phyloP scores from a whole-genome alignment of 441 rosid species.

The Mallotus japonicus region DNA sequence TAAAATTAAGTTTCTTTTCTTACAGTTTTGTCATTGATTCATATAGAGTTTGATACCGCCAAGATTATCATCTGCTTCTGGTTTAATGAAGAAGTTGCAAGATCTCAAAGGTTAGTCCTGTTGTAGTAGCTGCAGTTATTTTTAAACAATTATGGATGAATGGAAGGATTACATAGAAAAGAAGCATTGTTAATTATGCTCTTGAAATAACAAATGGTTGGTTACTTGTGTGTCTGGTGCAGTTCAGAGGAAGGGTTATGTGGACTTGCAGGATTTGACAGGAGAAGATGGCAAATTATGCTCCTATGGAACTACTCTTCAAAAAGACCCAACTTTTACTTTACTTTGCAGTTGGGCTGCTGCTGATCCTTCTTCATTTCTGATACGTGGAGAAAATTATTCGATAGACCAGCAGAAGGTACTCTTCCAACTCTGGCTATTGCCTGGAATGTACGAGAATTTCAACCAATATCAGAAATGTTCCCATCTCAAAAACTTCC shows the following conservation, averaged over 20 bases:
- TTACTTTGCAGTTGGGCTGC: conserved; percentile 67
- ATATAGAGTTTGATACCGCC: conserved; percentile 40
- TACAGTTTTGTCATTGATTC: conserved; percentile 10
- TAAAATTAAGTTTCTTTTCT: too few relatives aligned
- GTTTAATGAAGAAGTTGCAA: conserved; percentile 72
- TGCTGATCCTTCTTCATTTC: conserved; percentile 70
- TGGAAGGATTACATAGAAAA: too few relatives aligned
- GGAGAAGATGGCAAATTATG: conserved; percentile 34
- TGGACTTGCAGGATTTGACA: conserved; percentile 54
- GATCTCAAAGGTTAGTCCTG: conserved; percentile 58
- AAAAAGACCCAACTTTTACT: conserved; percentile 48
- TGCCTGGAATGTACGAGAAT: too few relatives aligned
- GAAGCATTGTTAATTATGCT: neutral
- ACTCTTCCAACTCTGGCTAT: conserved; percentile 9
- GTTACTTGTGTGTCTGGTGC: conserved; percentile 22
- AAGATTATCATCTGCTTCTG: conserved; percentile 58
- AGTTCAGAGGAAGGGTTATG: conserved; percentile 78
- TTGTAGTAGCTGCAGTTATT: conserved; percentile 1
- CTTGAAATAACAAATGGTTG: neutral
- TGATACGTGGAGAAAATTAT: conserved; percentile 77
- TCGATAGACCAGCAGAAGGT: conserved; percentile 71
- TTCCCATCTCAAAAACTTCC: too few relatives aligned
- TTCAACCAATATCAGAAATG: too few relatives aligned
- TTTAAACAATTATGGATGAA: too few relatives aligned
- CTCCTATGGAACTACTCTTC: conserved; percentile 72